phyloP scores from a whole-genome alignment of 148 eudicot genomes.

The Chenopodium album region DNA sequence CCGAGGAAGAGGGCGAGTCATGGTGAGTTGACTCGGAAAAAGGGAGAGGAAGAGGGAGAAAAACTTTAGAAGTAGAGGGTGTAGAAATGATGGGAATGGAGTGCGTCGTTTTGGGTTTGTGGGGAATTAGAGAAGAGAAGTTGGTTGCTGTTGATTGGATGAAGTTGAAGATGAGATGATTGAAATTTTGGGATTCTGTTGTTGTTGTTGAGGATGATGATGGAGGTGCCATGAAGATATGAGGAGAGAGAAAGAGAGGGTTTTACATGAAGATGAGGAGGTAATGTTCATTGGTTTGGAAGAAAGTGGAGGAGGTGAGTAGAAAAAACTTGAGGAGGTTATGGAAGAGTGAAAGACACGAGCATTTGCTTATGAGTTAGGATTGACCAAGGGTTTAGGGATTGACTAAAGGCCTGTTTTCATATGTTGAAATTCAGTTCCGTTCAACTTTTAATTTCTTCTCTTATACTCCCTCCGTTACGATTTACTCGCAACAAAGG shows the following conservation, averaged over 20 bases:
- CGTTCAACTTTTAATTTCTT: too few species aligned
- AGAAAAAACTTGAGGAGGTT: not conserved
- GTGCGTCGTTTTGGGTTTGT: slow-evolving; percentile 35
- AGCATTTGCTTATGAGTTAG: too few species aligned
- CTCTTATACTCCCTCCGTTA: too few species aligned
- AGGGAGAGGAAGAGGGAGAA: slow-evolving; percentile 46
- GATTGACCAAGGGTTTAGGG: too few species aligned
- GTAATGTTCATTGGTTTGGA: not conserved
- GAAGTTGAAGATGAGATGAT: slow-evolving; percentile 34
- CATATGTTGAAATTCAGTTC: too few species aligned
- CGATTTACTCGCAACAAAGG: too few species aligned
- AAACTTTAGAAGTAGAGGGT: slow-evolving; percentile 23
- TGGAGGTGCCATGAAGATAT: slow-evolving; percentile 26
- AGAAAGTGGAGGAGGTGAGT: not conserved
- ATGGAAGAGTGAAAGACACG: not conserved
- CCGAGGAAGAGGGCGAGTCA: slow-evolving; percentile 34
- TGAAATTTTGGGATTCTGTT: slow-evolving; percentile 22
- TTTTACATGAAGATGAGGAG: not conserved
- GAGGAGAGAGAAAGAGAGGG: not conserved
- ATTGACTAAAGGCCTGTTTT: too few species aligned
- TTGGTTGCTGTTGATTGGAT: slow-evolving; percentile 50
- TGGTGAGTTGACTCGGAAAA: slow-evolving; percentile 35
- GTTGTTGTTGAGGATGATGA: not conserved
- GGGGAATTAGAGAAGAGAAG: slow-evolving; percentile 32
- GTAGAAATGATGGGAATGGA: slow-evolving; percentile 17